A percentile compares a stretch with the other conserved stretches of the same genome.
Conservation (phyloP, 768 basidiomycete species). For the Mycena maculata region DNA sequence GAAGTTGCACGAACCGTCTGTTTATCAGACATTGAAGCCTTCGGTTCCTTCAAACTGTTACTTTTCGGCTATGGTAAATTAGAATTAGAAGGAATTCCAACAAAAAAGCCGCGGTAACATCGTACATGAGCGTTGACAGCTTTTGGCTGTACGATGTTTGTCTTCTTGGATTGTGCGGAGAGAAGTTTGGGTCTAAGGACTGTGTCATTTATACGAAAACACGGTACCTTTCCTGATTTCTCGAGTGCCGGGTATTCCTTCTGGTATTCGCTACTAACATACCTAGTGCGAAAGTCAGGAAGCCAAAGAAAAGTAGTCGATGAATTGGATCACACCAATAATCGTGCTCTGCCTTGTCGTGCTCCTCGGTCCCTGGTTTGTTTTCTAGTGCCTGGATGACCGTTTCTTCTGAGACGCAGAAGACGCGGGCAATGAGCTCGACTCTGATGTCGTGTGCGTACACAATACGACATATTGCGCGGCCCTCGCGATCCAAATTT, state of each 20-base stretch:
- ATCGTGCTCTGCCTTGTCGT: slow-evolving; percentile 22
- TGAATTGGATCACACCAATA: slow-evolving; percentile 9
- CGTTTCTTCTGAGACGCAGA: slow-evolving; percentile 21
- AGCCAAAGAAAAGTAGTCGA: neutral
- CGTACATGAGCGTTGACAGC: too few relatives aligned
- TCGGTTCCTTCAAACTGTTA: neutral
- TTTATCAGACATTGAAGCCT: neutral
- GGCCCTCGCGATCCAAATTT: slow-evolving; percentile 20
- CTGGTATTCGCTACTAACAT: slow-evolving; percentile 22
- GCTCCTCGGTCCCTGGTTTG: neutral
- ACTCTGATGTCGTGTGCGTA: slow-evolving; percentile 8
- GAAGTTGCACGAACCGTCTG: neutral
- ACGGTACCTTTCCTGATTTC: neutral
- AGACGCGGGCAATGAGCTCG: slow-evolving; percentile 8
- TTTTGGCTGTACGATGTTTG: too few relatives aligned
- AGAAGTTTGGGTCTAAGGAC: too few relatives aligned
- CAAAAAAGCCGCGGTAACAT: too few relatives aligned
- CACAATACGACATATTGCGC: slow-evolving; percentile 24
- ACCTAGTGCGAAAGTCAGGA: neutral
- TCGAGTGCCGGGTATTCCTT: slow-evolving; percentile 1
- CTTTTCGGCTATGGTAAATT: neutral
- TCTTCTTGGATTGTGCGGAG: too few relatives aligned
- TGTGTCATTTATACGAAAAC: neutral
- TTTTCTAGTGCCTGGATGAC: slow-evolving; percentile 20
- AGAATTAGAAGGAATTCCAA: neutral